These are phyloP conservation scores for Lasiosphaeria miniovina DNA, from an alignment of 495 filamentous ascomycete species.

Conservation along the genomic window DNA sequence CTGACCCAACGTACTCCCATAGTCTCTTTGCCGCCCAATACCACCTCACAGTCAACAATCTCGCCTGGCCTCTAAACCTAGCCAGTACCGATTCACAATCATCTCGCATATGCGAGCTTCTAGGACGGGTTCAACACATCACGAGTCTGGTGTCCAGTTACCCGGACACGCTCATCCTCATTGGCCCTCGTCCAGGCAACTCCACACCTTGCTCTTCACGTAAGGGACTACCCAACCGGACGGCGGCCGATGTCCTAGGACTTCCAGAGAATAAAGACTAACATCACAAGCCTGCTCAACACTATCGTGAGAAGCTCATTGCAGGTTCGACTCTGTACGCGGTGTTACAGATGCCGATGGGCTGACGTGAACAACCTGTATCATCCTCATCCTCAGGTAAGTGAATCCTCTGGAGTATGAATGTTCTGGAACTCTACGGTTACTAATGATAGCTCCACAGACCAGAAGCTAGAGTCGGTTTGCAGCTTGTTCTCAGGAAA, in stretches of 20 bases:
- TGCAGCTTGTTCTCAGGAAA: too few relatives aligned
- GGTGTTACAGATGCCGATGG: background rate
- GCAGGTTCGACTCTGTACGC: background rate
- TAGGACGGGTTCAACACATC: background rate
- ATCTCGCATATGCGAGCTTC: background rate
- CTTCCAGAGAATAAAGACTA: background rate
- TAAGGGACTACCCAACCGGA: background rate
- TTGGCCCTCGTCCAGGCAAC: background rate
- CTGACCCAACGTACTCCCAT: background rate
- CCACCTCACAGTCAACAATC: background rate
- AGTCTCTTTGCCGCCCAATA: background rate
- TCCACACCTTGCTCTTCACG: background rate
- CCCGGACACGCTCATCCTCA: background rate
- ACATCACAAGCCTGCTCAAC: background rate
- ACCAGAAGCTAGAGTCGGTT: too few relatives aligned
- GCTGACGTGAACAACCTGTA: background rate
- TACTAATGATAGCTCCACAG: too few relatives aligned
- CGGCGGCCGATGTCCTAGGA: background rate
- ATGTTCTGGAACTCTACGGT: background rate
- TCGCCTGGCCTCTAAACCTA: background rate
- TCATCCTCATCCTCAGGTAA: background rate
- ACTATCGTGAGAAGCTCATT: background rate
- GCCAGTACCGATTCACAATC: background rate
- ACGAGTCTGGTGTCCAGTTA: constrained; percentile 1
- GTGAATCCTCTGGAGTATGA: background rate